phyloP scores from a whole-genome alignment of 768 basidiomycete species.

The Lentinula raphanica region DNA sequence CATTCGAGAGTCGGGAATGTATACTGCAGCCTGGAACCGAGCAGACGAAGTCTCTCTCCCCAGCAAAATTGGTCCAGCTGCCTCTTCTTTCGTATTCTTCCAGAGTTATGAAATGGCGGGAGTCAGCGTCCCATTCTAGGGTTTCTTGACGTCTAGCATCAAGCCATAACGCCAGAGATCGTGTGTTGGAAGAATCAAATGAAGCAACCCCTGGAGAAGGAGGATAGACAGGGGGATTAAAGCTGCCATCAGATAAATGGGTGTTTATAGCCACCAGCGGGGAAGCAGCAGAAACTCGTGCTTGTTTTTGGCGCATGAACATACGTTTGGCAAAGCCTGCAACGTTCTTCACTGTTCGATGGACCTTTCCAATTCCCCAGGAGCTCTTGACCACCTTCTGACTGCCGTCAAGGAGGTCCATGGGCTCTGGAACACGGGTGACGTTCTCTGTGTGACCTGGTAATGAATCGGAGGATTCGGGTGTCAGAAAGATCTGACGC shows the following conservation, averaged over 20 bases:
- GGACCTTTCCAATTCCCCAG: conserved; percentile 27
- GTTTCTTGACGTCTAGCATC: conserved; percentile 29
- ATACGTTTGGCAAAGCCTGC: conserved; percentile 19
- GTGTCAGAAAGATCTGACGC: conserved; percentile 34
- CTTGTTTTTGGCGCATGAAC: neutral
- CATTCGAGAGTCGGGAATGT: neutral
- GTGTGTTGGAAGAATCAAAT: conserved; percentile 29
- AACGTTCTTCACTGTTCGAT: conserved; percentile 20
- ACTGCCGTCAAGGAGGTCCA: conserved; percentile 12
- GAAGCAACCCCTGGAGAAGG: conserved; percentile 19
- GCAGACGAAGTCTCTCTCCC: conserved; percentile 8
- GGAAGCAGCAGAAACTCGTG: neutral
- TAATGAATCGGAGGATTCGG: conserved; percentile 26
- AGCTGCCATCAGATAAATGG: conserved; percentile 13
- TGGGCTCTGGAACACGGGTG: conserved; percentile 37
- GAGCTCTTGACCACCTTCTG: conserved; percentile 20
- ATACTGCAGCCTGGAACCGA: conserved; percentile 8
- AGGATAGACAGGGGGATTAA: conserved; percentile 12
- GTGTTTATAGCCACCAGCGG: neutral
- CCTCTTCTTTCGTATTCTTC: conserved; percentile 44
- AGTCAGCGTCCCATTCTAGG: conserved; percentile 20
- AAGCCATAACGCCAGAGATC: conserved; percentile 30
- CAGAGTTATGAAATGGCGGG: conserved; percentile 30
- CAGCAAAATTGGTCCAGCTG: conserved; percentile 36
- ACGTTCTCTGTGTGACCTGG: conserved; percentile 24